Evolutionary conservation across 306 rosid genomes (phyloP).

Genomic region (Cucumis melo): DNA sequence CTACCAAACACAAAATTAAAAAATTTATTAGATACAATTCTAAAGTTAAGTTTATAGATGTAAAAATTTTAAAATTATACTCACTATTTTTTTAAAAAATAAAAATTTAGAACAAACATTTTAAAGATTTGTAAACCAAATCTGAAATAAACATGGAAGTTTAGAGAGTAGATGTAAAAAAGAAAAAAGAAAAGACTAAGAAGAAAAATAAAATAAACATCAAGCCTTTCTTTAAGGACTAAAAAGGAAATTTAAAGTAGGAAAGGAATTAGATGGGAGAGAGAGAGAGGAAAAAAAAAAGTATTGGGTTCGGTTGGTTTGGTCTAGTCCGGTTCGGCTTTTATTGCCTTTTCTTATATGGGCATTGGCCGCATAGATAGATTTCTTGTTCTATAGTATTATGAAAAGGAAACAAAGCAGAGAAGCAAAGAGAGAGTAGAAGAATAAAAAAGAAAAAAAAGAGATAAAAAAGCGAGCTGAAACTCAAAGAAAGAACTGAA

Average conservation of each 20-base stretch:
- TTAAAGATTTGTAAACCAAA: no score
- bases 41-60: no score
- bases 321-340: not conserved
- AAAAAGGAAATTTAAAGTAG: no score
- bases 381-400: not conserved
- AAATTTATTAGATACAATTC: no score
- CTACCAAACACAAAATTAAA: no score
- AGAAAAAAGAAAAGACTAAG: not conserved
- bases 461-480: not conserved
- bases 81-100: no score
- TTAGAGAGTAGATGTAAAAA: no score
- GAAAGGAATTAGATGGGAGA: not conserved
- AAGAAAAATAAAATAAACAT: not conserved
- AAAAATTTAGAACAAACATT: no score
- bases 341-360: not conserved
- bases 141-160: no score
- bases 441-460: not conserved
- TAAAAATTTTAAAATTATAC: no score
- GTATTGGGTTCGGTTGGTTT: slow-evolving; percentile 3
- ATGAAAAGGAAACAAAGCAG: not conserved
- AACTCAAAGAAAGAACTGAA: not conserved
- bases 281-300: not conserved
- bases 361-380: not conserved
- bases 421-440: slow-evolving; percentile 16
- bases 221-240: not conserved